Conservation (phyloP, 371 early-diverging fungal genomes). For the Mucor irregularis region DNA sequence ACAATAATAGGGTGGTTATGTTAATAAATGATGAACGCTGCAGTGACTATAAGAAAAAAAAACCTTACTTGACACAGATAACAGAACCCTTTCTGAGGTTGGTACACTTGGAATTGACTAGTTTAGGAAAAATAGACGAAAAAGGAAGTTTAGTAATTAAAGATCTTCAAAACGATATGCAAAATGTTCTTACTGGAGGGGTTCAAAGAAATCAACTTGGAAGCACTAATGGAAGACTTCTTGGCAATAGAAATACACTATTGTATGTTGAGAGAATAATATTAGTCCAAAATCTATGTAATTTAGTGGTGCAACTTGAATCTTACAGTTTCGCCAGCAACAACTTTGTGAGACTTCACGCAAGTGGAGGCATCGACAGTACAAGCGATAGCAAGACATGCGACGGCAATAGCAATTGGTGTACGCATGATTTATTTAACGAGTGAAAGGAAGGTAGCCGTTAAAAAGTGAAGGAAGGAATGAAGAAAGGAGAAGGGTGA, state of each 20-base stretch:
- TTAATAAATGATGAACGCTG: neutral
- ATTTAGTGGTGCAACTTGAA: neutral
- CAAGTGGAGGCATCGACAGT: slow-evolving; percentile 23
- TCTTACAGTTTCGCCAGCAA: slow-evolving; percentile 23
- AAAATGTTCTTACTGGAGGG: neutral
- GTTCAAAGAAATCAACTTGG: slow-evolving; percentile 2
- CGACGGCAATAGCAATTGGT: slow-evolving; percentile 24
- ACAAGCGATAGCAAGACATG: slow-evolving; percentile 16
- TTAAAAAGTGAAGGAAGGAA: neutral
- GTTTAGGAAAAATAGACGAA: neutral
- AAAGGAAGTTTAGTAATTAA: neutral
- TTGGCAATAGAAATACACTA: slow-evolving; percentile 22
- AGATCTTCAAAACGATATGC: neutral
- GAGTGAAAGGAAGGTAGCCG: neutral
- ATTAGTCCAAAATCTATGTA: neutral
- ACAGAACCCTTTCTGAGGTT: slow-evolving; percentile 23
- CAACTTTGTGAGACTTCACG: slow-evolving; percentile 15
- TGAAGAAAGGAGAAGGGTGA: neutral
- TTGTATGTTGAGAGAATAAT: neutral
- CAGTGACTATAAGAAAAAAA: neutral
- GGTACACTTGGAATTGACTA: slow-evolving; percentile 25
- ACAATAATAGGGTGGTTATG: neutral
- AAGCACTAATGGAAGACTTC: neutral
- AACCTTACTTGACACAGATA: slow-evolving; percentile 13
- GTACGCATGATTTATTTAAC: slow-evolving; percentile 15